Base-by-base conservation (phyloP, 257 asterid species). In the Solanum sparsipilum region DNA sequence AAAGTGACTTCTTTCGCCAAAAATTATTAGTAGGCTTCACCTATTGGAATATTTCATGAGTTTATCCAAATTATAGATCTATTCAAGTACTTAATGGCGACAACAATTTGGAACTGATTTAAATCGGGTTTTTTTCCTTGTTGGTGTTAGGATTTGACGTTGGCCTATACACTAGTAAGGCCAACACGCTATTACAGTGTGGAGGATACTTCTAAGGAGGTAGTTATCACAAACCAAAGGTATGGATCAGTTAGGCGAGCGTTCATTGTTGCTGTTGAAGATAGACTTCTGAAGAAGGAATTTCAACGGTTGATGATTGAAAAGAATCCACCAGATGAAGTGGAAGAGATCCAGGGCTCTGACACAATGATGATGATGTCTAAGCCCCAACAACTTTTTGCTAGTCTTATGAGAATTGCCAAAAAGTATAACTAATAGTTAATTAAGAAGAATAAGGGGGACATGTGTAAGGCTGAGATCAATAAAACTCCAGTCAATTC, bases 361-460 rank as follows among this genome's bases (percentile, higher is more conserved):
- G 44, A 39, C 44, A 39, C 44, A 39, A 89, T 89, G 92, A 90
- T 83, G n/a, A 89, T 91, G 94, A 85, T 89, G 87, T 90, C 91
- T 39, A 89, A 78, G 52, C 92, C 93, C 5, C 27, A 36, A 18
- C 89, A 90, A 75, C 92, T 92, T 8, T 71, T 65, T 31, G 60
- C 10, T 75, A 84, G 23, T 44, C 89, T 89, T 20, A 85, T 76
- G 18, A 36, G 38, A 20, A 79, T 89, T 72, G 91, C 90, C 25
- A 67, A 36, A 2, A 84, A 73, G n/a, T 32, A 60, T 52, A 52
- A 88, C 88, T 21, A 70, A 67, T 25, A 60, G 70, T 10, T 67
- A 6, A n/a, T 44, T 21, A 63, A 63, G 31, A 63, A 63, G 29
- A 63, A 23, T 58, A 58, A 58, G 29, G 1, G 16, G 52, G 52